Conservation (phyloP, 2,329 filamentous ascomycete species). For the Aureobasidium leucospermi region DNA sequence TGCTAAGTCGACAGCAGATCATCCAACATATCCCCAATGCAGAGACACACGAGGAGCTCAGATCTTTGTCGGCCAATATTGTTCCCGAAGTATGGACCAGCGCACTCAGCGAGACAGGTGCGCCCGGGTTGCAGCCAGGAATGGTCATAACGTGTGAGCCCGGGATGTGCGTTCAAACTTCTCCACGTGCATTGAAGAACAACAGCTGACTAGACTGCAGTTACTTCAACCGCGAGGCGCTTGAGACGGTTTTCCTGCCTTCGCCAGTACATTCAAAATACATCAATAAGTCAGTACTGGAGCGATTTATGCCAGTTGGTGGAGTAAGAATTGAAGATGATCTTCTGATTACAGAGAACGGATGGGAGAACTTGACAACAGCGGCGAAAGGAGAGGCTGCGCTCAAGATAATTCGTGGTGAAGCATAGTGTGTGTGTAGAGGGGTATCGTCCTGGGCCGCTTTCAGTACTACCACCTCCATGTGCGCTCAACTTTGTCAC, state of each 20-base stretch:
- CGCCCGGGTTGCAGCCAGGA: conserved; percentile 36
- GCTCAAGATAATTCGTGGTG: conserved; percentile 45
- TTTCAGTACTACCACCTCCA: too few relatives aligned
- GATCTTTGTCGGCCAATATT: conserved; percentile 1
- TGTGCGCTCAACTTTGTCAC: too few relatives aligned
- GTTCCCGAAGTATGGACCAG: neutral
- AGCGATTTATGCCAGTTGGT: conserved; percentile 75
- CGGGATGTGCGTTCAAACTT: conserved; percentile 31
- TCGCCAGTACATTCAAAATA: conserved; percentile 66
- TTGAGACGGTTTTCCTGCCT: conserved; percentile 64
- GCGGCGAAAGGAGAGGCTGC: conserved; percentile 62
- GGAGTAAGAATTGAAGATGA: conserved; percentile 70
- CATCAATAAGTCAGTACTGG: conserved; percentile 66
- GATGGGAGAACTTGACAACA: conserved; percentile 65
- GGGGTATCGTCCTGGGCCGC: too few relatives aligned
- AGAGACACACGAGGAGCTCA: neutral
- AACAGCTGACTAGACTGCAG: conserved; percentile 33
- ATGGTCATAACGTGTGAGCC: conserved; percentile 53
- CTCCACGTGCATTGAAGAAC: neutral
- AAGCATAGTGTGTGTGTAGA: neutral
- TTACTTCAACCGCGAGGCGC: conserved; percentile 88
- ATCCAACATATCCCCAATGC: neutral
- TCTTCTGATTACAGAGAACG: conserved; percentile 61
- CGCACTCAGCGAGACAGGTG: neutral
- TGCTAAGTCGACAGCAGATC: conserved; percentile 1